phyloP scores from a whole-genome alignment of 2,329 filamentous ascomycete species.

The Lasiodiplodia citricola region DNA sequence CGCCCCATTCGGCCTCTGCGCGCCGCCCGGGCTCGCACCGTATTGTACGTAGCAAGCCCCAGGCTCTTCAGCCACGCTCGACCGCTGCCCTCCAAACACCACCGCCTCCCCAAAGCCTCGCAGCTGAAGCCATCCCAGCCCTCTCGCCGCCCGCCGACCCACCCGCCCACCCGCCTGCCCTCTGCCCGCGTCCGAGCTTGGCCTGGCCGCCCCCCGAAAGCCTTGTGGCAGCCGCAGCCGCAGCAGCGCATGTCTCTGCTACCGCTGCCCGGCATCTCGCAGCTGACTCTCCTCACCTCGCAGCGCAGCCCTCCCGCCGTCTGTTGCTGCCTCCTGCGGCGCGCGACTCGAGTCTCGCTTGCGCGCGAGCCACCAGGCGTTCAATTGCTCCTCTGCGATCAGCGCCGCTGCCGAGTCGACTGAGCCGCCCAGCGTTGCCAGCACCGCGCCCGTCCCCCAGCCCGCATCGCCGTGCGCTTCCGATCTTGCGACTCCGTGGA shows the following conservation, averaged over 20 bases:
- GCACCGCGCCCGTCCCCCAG: slow-evolving; percentile 19
- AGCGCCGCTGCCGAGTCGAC: slow-evolving; percentile 24
- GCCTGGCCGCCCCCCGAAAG: slow-evolving; percentile 17
- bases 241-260: slow-evolving; percentile 22
- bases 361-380: slow-evolving; percentile 25
- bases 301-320: slow-evolving; percentile 8
- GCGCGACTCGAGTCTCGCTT: slow-evolving; percentile 7
- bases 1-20: slow-evolving; percentile 5
- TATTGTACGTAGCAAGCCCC: neutral
- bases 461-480: slow-evolving; percentile 22
- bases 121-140: slow-evolving; percentile 2
- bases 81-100: slow-evolving; percentile 5
- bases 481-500: slow-evolving; percentile 22
- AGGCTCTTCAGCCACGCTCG: slow-evolving; percentile 18
- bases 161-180: neutral
- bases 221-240: slow-evolving; percentile 20
- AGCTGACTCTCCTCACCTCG: slow-evolving; percentile 14
- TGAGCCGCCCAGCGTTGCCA: slow-evolving; percentile 19
- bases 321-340: slow-evolving; percentile 10
- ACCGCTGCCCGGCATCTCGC: slow-evolving; percentile 15
- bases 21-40: neutral
- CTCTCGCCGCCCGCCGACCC: neutral
- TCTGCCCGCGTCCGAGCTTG: neutral
- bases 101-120: slow-evolving; percentile 1
- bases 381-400: slow-evolving; percentile 25